Percentiles rank a stretch among this genome's conserved stretches.
phyloP scores from a whole-genome alignment of 768 basidiomycete genomes.

The Clitopilus hobsonii region DNA sequence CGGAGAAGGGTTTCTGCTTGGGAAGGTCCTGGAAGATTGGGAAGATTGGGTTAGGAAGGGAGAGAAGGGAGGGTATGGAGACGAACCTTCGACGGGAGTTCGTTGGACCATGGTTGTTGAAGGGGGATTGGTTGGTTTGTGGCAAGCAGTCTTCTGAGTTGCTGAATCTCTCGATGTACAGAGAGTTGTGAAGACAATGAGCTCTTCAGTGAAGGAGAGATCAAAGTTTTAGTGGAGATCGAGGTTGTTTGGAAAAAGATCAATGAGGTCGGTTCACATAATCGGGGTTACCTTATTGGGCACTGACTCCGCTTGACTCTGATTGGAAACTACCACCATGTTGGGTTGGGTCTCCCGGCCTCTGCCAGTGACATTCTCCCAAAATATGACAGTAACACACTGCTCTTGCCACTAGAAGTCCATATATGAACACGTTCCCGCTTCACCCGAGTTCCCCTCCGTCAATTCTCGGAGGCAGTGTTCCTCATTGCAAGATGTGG shows the following conservation, averaged over 20 bases:
- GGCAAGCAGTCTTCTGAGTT: background rate
- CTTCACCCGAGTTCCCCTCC: too few species aligned
- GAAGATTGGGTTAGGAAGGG: background rate
- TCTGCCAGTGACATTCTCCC: too few species aligned
- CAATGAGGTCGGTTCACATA: background rate
- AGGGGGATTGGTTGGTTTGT: background rate
- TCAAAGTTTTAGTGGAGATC: background rate
- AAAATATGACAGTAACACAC: too few species aligned
- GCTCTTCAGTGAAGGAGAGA: background rate
- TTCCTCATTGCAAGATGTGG: too few species aligned
- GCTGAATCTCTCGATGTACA: background rate
- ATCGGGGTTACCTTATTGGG: slow-evolving; percentile 1
- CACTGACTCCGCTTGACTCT: background rate
- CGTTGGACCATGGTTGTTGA: background rate
- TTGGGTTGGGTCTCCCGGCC: too few species aligned
- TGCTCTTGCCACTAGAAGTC: too few species aligned
- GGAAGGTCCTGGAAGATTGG: slow-evolving; percentile 50
- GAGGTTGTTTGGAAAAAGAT: background rate
- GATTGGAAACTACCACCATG: background rate
- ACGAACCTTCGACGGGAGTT: background rate
- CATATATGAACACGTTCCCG: too few species aligned
- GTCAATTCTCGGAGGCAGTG: too few species aligned
- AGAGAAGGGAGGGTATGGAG: background rate
- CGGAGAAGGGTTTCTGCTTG: slow-evolving; percentile 89
- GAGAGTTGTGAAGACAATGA: background rate